Percentiles rank a stretch among this genome's conserved stretches.
Conservation (phyloP, 1,284 basidiomycete genomes). For the Vanrija humicola region DNA sequence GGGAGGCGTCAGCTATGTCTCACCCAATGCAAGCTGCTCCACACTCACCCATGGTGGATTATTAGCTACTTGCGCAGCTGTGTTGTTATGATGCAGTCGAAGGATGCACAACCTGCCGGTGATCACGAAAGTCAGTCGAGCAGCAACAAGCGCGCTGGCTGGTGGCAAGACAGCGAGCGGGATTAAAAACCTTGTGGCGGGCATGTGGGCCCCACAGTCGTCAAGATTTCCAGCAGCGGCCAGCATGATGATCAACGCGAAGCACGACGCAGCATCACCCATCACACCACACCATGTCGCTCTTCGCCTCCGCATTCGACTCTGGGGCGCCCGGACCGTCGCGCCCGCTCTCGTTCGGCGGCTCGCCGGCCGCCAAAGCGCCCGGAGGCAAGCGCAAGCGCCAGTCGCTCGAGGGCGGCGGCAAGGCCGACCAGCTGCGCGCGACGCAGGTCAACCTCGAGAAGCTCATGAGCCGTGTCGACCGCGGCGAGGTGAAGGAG, state of each 20-base stretch:
- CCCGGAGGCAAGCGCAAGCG: slow-evolving; percentile 58
- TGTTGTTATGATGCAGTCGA: background rate
- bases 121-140: background rate
- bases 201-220: background rate
- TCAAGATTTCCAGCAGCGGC: slow-evolving; percentile 4
- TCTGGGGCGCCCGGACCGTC: slow-evolving; percentile 17
- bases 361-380: background rate
- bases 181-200: slow-evolving; percentile 8
- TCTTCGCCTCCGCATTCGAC: slow-evolving; percentile 44
- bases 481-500: slow-evolving; percentile 40
- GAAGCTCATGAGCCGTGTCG: slow-evolving; percentile 66
- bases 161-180: too few relatives aligned
- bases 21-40: background rate
- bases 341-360: background rate
- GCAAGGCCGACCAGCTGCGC: slow-evolving; percentile 44
- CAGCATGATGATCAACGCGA: background rate
- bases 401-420: slow-evolving; percentile 31
- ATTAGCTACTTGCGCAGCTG: background rate
- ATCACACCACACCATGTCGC: slow-evolving; percentile 28
- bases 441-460: slow-evolving; percentile 66
- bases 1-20: slow-evolving; percentile 1
- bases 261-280: background rate
- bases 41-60: slow-evolving; percentile 16
- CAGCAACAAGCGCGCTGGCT: too few relatives aligned
- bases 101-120: background rate